Evolutionary conservation across 495 filamentous ascomycete species (phyloP), one percentile per base, ranked within the genome.

Genomic region (Aspergillus sclerotioniger): DNA sequence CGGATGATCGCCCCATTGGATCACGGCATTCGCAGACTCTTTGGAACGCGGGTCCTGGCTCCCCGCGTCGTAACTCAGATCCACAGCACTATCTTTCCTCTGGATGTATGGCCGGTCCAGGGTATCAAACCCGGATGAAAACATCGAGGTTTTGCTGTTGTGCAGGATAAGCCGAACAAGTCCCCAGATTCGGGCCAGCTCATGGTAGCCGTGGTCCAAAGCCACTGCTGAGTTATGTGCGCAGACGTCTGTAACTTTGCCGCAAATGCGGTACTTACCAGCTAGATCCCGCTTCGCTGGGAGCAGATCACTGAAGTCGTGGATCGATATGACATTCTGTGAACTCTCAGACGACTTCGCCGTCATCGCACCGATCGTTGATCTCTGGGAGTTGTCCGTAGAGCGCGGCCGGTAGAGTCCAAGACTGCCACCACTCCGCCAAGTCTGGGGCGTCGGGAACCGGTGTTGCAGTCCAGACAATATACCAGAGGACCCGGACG

Each of bases 1-100:
- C 0, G 92, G 89, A 74, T 92, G 90, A 48, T 84, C 71, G 16
- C 90, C 92, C 92, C 93, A 97, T 77, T 88, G 90, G 43, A 96
- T 84, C 37, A 84, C 76, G 16, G 86, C 86, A 47, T 75, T 78
- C 15, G 60, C 57, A 15, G 49, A 50, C 7, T 53, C 37, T 20
- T 52, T 54, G 29, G 20, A 35, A 21, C 39, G 39, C 3, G 59
- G 54, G 33, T 68, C 48, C 12, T 53, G 51, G 41, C 53, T 49
- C n/a, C 41, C 32, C 5, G 52, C 29, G 47, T 77, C 74, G 29
- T 63, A 72, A 20, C 65, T 69, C 31, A 74, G 35, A 50, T 77
- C 71, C 8, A 77, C 60, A 10, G 66, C 65, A 35, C 68, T 70
- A 29, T 74, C 71, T 32, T 72, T 72, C 17, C 56, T 59, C 7